Evolutionary conservation across 345 rosid genomes (phyloP).

Genomic region (Moringa oleifera): DNA sequence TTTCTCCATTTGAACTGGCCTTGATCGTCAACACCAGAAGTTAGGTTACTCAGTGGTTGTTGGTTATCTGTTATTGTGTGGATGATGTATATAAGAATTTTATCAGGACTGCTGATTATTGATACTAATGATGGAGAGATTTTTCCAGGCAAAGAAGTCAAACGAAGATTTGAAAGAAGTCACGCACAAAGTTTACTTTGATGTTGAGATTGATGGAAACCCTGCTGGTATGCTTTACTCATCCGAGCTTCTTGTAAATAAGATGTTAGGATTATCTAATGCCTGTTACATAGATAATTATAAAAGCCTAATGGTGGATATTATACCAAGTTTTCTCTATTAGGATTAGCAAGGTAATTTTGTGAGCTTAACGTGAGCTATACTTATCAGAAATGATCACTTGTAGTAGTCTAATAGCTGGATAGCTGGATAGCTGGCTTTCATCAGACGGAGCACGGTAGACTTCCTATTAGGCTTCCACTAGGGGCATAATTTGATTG

Average conservation of each 20-base stretch:
- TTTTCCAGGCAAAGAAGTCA: constrained; percentile 62
- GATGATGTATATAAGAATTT: neutral
- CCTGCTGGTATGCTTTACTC: constrained; percentile 62
- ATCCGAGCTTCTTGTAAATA: neutral
- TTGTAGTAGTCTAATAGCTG: no score
- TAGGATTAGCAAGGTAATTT: no score
- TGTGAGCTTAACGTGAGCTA: no score
- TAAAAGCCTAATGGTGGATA: neutral
- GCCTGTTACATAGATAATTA: no score
- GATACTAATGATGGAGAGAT: neutral
- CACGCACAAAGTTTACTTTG: constrained; percentile 88
- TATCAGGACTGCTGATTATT: constrained; percentile 2
- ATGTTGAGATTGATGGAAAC: constrained; percentile 85
- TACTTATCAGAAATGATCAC: no score
- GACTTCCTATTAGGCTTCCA: no score
- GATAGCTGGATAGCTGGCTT: neutral
- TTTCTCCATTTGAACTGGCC: no score
- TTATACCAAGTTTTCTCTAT: neutral
- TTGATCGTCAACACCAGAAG: constrained; percentile 6
- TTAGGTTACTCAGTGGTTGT: neutral
- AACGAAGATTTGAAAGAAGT: constrained; percentile 59
- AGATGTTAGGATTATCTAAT: no score
- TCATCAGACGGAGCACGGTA: no score
- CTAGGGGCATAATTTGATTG: no score
- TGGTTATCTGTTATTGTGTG: neutral